Conservation (phyloP, 1,284 basidiomycete genomes). For the Sporisorium reilianum region DNA sequence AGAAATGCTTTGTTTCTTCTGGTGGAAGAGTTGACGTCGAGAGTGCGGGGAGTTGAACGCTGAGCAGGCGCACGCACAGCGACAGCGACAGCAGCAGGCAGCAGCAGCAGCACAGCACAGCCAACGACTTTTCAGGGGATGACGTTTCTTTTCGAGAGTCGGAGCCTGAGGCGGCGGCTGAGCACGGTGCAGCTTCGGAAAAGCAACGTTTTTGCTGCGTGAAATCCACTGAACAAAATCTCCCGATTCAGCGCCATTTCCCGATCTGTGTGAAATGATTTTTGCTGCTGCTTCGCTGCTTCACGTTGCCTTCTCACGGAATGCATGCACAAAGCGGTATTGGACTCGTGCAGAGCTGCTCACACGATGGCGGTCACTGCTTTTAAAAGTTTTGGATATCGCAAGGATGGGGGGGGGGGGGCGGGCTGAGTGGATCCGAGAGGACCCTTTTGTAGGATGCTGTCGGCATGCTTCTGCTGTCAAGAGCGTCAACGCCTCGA, state of each 20-base stretch:
- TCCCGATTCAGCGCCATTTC: not conserved
- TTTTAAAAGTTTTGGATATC: slow-evolving; percentile 26
- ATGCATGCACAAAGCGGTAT: too few relatives aligned
- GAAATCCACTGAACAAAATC: slow-evolving; percentile 5
- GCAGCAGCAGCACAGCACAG: too few relatives aligned
- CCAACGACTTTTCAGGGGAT: not conserved
- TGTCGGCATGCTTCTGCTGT: not conserved
- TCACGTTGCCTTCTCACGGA: not conserved
- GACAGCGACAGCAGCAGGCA: not conserved
- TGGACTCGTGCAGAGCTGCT: not conserved
- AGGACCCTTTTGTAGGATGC: slow-evolving; percentile 12
- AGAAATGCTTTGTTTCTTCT: not conserved
- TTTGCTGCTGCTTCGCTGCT: not conserved
- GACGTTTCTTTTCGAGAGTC: slow-evolving; percentile 2
- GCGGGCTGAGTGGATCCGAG: not conserved
- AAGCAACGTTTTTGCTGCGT: not conserved
- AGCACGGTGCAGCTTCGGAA: slow-evolving; percentile 9
- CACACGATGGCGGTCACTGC: slow-evolving; percentile 2
- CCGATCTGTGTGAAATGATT: too few relatives aligned
- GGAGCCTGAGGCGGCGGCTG: not conserved
- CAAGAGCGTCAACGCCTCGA: not conserved
- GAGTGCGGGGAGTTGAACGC: not conserved
- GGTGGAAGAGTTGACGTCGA: not conserved
- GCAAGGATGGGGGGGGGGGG: slow-evolving; percentile 14
- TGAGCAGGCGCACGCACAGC: not conserved